These are phyloP conservation scores for Aurantiochytrium sp. DNA, from an alignment of 108 stramenopile species.

Conservation along the genomic window DNA sequence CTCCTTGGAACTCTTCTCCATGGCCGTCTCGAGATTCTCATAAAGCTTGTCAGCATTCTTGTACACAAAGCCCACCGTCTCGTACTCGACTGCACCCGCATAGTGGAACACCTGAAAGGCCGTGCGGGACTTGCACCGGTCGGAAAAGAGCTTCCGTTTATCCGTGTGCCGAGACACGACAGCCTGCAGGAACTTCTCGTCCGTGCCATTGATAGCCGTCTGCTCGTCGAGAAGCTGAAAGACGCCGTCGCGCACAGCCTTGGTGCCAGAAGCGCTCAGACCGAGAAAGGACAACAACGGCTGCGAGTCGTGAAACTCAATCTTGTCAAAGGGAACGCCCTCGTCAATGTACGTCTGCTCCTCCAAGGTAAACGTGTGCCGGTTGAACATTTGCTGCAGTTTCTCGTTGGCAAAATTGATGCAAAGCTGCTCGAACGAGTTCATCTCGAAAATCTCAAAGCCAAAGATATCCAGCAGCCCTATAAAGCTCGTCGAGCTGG, in stretches of 20 bases:
- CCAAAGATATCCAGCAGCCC: slow-evolving; percentile 59
- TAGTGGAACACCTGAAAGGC: slow-evolving; percentile 41
- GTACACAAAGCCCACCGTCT: slow-evolving; percentile 41
- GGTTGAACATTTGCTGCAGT: slow-evolving; percentile 58
- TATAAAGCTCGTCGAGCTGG: not conserved
- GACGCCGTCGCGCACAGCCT: slow-evolving; percentile 13
- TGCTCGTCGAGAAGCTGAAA: slow-evolving; percentile 38
- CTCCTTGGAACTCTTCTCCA: not conserved
- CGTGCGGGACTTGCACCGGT: not conserved
- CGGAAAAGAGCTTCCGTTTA: not conserved
- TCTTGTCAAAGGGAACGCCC: slow-evolving; percentile 49
- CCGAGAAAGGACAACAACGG: slow-evolving; percentile 94
- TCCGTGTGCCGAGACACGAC: not conserved
- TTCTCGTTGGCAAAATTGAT: slow-evolving; percentile 54
- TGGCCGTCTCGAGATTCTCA: not conserved
- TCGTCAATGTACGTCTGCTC: slow-evolving; percentile 49
- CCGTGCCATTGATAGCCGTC: slow-evolving; percentile 18
- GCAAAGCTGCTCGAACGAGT: slow-evolving; percentile 52
- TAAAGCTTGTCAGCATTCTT: slow-evolving; percentile 42
- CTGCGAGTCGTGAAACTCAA: slow-evolving; percentile 92
- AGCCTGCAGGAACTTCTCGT: slow-evolving; percentile 22
- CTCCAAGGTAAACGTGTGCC: slow-evolving; percentile 51
- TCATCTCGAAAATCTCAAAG: slow-evolving; percentile 52
- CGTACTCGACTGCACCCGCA: slow-evolving; percentile 41
- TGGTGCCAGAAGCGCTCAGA: slow-evolving; percentile 49